Evolutionary conservation across 2,329 filamentous ascomycete genomes (phyloP).

Genomic region (Colletotrichum chlorophyti): DNA sequence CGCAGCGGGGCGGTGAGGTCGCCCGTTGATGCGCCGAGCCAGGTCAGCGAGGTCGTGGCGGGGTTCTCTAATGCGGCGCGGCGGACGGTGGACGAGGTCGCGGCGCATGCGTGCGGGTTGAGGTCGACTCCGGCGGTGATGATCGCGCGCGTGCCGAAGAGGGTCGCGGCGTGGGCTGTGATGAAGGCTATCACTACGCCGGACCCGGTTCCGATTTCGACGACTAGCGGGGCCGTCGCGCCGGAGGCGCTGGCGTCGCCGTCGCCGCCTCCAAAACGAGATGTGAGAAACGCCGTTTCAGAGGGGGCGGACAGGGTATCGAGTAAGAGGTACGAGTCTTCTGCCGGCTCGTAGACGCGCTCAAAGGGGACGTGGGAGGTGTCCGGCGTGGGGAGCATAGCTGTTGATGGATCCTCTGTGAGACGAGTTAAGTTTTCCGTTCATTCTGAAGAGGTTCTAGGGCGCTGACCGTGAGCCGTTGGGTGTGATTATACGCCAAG

Average conservation of each 20-base stretch:
- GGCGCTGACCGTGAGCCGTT: no score
- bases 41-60: slow-evolving; percentile 51
- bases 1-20: slow-evolving; percentile 73
- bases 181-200: slow-evolving; percentile 93
- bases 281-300: slow-evolving; percentile 73
- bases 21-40: slow-evolving; percentile 71
- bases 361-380: slow-evolving; percentile 91
- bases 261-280: slow-evolving; percentile 64
- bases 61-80: slow-evolving; percentile 46
- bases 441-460: background rate
- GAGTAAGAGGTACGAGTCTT: slow-evolving; percentile 93
- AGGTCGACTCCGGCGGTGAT: slow-evolving; percentile 83
- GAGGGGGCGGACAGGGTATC: slow-evolving; percentile 81
- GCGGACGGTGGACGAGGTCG: slow-evolving; percentile 74
- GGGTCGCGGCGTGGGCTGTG: slow-evolving; percentile 72
- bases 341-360: slow-evolving; percentile 91
- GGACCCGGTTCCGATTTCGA: slow-evolving; percentile 91
- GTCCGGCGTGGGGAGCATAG: slow-evolving; percentile 91
- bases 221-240: slow-evolving; percentile 63
- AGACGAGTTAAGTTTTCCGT: background rate
- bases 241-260: slow-evolving; percentile 31
- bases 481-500: no score
- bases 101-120: slow-evolving; percentile 81
- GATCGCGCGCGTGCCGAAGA: slow-evolving; percentile 76
- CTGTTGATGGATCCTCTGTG: slow-evolving; percentile 17